Evolutionary conservation across 2,329 filamentous ascomycete genomes (phyloP).

Genomic region (Rasamsonia emersonii): DNA sequence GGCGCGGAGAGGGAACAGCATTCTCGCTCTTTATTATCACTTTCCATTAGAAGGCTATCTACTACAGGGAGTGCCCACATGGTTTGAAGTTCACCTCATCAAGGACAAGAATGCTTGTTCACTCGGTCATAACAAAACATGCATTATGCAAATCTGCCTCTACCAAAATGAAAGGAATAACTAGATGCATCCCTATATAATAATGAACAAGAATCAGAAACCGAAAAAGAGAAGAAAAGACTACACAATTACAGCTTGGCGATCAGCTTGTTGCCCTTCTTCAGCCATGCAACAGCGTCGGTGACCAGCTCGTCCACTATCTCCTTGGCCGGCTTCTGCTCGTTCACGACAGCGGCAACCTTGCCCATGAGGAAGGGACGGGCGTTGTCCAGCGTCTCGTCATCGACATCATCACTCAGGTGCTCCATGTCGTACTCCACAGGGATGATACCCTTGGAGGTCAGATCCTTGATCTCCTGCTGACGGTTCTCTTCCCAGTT

Average conservation of each 20-base stretch:
- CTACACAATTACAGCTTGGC: conserved; percentile 56
- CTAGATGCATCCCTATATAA: background rate
- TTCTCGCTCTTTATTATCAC: too few relatives aligned
- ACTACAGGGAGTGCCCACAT: too few relatives aligned
- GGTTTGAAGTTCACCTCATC: too few relatives aligned
- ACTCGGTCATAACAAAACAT: too few relatives aligned
- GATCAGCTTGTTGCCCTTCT: conserved; percentile 58
- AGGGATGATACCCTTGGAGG: conserved; percentile 78
- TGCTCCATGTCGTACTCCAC: conserved; percentile 92
- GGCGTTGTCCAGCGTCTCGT: conserved; percentile 86
- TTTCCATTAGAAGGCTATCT: too few relatives aligned
- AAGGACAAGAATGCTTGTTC: too few relatives aligned
- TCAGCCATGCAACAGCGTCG: conserved; percentile 65
- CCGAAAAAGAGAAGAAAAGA: conserved; percentile 6
- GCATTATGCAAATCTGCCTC: too few relatives aligned
- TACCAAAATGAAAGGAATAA: too few relatives aligned
- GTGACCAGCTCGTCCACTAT: conserved; percentile 91
- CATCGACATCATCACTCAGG: conserved; percentile 61
- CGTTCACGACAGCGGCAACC: conserved; percentile 85
- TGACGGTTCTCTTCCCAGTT: conserved; percentile 94
- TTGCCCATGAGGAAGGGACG: conserved; percentile 94
- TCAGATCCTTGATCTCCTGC: conserved; percentile 86
- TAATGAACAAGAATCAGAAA: conserved; percentile 4
- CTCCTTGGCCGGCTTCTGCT: conserved; percentile 81
- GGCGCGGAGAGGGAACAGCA: background rate